These are phyloP conservation scores for Pyrenochaeta sp. DNA, from an alignment of 2,329 filamentous ascomycete genomes.

Conservation along the genomic window DNA sequence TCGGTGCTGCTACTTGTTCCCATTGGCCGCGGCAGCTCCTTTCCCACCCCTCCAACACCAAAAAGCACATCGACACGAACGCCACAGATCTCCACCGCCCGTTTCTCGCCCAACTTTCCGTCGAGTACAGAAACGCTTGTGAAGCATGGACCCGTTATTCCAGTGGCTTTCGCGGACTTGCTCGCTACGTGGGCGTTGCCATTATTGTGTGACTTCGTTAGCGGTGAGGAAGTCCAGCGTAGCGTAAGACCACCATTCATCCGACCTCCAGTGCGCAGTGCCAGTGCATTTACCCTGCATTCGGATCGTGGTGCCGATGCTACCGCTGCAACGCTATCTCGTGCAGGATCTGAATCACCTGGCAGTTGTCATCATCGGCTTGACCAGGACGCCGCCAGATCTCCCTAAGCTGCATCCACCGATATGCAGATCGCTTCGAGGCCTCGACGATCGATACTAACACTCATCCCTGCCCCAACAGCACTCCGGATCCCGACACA, in stretches of 20 bases:
- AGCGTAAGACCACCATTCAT: constrained; percentile 17
- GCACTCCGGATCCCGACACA: constrained; percentile 27
- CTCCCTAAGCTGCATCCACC: constrained; percentile 32
- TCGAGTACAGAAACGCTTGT: constrained; percentile 22
- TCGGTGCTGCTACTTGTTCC: constrained; percentile 4
- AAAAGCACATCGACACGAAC: constrained; percentile 28
- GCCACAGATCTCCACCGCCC: constrained; percentile 31
- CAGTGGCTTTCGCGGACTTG: constrained; percentile 22
- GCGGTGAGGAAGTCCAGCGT: constrained; percentile 18
- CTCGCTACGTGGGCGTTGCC: constrained; percentile 21
- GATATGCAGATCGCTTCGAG: constrained; percentile 38
- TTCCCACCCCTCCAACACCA: constrained; percentile 9
- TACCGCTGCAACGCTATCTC: constrained; percentile 36
- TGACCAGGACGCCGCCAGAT: constrained; percentile 36
- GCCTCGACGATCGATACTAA: constrained; percentile 36
- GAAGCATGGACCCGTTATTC: constrained; percentile 23
- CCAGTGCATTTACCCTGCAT: constrained; percentile 37
- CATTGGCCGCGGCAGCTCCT: constrained; percentile 23
- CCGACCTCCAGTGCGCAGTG: constrained; percentile 8
- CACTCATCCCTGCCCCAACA: constrained; percentile 29
- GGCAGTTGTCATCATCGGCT: constrained; percentile 37
- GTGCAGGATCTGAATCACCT: constrained; percentile 40
- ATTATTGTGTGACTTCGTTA: constrained; percentile 18
- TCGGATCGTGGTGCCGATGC: constrained; percentile 37
- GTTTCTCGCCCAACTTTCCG: constrained; percentile 16